phyloP scores from a whole-genome alignment of 1,284 basidiomycete genomes.

The Mycosarcoma maydis region DNA sequence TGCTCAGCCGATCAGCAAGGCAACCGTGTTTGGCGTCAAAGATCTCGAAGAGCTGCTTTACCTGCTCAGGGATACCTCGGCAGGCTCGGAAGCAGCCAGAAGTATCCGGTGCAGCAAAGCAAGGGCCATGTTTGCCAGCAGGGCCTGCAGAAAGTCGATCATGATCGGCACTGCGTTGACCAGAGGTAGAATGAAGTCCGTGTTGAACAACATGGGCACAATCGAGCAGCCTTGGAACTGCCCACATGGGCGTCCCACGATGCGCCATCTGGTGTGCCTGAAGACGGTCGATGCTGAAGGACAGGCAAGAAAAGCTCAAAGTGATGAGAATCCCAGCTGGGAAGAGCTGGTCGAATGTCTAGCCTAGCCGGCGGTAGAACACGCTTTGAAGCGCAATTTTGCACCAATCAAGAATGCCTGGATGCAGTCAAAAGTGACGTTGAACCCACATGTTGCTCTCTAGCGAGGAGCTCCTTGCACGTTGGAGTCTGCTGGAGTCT shows the following conservation, averaged over 20 bases:
- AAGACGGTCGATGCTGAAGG: slow-evolving; percentile 10
- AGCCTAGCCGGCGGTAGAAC: background rate
- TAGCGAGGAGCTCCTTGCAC: no score
- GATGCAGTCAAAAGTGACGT: no score
- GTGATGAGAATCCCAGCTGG: slow-evolving; percentile 12
- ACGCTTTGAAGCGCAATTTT: background rate
- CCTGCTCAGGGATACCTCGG: slow-evolving; percentile 79
- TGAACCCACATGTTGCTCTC: no score
- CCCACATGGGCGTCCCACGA: slow-evolving; percentile 93
- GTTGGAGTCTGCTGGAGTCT: no score
- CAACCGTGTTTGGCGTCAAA: slow-evolving; percentile 80
- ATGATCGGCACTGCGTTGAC: slow-evolving; percentile 92
- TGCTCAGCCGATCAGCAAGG: slow-evolving; percentile 90
- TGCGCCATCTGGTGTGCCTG: slow-evolving; percentile 72
- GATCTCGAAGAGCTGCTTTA: slow-evolving; percentile 94
- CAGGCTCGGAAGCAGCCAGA: slow-evolving; percentile 73
- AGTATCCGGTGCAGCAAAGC: slow-evolving; percentile 86
- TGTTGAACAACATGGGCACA: slow-evolving; percentile 89
- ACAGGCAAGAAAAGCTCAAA: background rate
- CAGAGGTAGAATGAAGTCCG: slow-evolving; percentile 78
- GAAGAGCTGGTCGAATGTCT: slow-evolving; percentile 16
- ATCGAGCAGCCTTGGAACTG: slow-evolving; percentile 98
- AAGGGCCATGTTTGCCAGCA: slow-evolving; percentile 93
- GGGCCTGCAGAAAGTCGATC: slow-evolving; percentile 93
- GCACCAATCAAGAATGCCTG: no score